Evolutionary conservation across 352 stramenopile species (phyloP), one percentile per base, ranked within the genome.

Genomic region (Globisporangium cystogenes): DNA sequence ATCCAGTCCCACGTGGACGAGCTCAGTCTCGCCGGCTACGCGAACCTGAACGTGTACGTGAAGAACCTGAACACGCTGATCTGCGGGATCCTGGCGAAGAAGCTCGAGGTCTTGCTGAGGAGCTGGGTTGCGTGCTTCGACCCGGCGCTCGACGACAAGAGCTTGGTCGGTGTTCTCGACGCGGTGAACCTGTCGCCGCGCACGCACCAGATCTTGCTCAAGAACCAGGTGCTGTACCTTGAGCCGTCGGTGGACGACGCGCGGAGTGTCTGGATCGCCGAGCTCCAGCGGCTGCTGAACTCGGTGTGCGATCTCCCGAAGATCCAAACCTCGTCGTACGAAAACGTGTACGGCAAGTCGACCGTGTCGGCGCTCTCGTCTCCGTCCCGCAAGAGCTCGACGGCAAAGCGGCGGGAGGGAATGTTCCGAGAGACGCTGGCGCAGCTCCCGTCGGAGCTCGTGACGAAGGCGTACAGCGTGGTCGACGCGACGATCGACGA

Each of bases 221-320:
- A 96, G 47, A 99, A 99, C 65, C 96, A 99, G 62, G 82, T 98
- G 49, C 86, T 99, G 56, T 98, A 92, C 40, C 80, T 99, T 27
- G 87, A 93, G 21, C 97, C 97, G 37, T 94, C 96, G 12, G 82
- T 99, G 51, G 91, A 97, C 49, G 82, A 96, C 45, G 94, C 96
- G 31, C 83, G 92, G 52, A 81, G 81, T 0, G 62, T 76, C 47
- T 96, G 86, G 86, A 60, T 99, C 24, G 69, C 87, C 20, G 72
- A 97, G 54, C 82, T 99, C 33, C 94, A 99, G 68, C 67, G 72
- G 20, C 82, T 97, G 48, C 82, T 99, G 24, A 96, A 92, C 47
- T 94, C 96, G 37, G 83, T 98, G 1, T 98, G 91, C 48, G 88
- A 92, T 44, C 72, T 99, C 29, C 90, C 82, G 14, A 95, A 95